Evolutionary conservation across 805 yeast species (phyloP).

Genomic region (Wickerhamomyces queroliae): DNA sequence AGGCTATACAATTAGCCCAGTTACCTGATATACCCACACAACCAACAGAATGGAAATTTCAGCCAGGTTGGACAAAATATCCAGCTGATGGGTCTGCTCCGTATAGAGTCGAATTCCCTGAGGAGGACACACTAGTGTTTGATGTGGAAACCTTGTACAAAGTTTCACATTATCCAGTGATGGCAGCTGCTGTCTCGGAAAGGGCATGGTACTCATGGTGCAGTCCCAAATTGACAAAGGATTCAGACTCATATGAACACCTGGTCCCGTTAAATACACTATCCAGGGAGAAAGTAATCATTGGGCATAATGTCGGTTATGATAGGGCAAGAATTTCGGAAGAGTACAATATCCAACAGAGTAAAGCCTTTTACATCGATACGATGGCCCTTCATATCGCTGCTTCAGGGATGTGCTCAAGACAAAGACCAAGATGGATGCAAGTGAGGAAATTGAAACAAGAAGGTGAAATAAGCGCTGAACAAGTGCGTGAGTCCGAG

Average conservation of each 20-base stretch:
- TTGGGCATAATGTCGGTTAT: constrained; percentile 89
- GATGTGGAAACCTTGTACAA: constrained; percentile 89
- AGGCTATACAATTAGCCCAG: constrained; percentile 39
- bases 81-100: constrained; percentile 46
- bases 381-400: constrained; percentile 93
- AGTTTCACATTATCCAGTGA: constrained; percentile 62
- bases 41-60: constrained; percentile 50
- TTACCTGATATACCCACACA: constrained; percentile 30
- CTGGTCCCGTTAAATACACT: constrained; percentile 68
- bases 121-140: constrained; percentile 68
- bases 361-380: constrained; percentile 79
- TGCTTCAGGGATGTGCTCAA: constrained; percentile 85
- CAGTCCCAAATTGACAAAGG: constrained; percentile 71
- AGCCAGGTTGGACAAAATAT: constrained; percentile 83
- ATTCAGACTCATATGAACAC: constrained; percentile 42
- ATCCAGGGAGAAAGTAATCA: constrained; percentile 46
- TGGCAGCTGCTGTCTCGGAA: constrained; percentile 75
- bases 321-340: constrained; percentile 85
- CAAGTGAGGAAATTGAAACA: constrained; percentile 39
- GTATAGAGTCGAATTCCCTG: constrained; percentile 56
- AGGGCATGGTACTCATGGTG: constrained; percentile 95
- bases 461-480: constrained; percentile 12
- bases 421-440: constrained; percentile 78
- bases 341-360: constrained; percentile 63
- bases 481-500: constrained; percentile 22